phyloP scores from a whole-genome alignment of 805 yeast genomes.

The Ogataea nonfermentans region DNA sequence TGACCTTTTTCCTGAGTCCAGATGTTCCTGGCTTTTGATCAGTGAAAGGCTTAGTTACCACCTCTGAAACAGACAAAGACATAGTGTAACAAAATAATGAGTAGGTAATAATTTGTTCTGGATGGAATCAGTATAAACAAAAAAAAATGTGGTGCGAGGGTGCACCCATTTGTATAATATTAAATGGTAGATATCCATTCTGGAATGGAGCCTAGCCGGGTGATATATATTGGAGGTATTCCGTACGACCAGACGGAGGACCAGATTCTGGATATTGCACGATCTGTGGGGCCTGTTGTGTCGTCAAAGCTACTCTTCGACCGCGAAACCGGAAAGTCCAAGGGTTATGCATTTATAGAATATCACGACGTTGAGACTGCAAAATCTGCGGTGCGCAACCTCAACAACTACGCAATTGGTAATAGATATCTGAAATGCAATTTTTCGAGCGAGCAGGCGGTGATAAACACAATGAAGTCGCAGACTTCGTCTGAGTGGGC shows the following conservation, averaged over 20 bases:
- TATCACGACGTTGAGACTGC: conserved; percentile 85
- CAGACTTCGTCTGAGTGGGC: conserved; percentile 16
- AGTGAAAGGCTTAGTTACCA: conserved; percentile 69
- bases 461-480: conserved; percentile 19
- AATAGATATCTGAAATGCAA: conserved; percentile 71
- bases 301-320: conserved; percentile 78
- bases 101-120: too few relatives aligned
- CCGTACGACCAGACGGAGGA: conserved; percentile 95
- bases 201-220: conserved; percentile 35
- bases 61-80: conserved; percentile 23
- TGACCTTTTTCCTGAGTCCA: conserved; percentile 89
- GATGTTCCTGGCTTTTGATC: conserved; percentile 99
- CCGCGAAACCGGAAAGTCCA: conserved; percentile 83
- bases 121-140: neutral
- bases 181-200: conserved; percentile 8
- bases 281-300: conserved; percentile 84
- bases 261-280: conserved; percentile 79
- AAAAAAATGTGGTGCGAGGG: conserved; percentile 7
- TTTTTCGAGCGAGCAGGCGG: conserved; percentile 54
- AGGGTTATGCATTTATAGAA: conserved; percentile 86
- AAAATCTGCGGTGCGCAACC: conserved; percentile 83
- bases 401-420: conserved; percentile 77
- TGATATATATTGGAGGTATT: conserved; percentile 78
- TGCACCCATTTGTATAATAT: neutral
- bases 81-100: conserved; percentile 5